These are phyloP conservation scores for Chaetomium sp. DNA, from an alignment of 2,329 filamentous ascomycete species.

Conservation along the genomic window DNA sequence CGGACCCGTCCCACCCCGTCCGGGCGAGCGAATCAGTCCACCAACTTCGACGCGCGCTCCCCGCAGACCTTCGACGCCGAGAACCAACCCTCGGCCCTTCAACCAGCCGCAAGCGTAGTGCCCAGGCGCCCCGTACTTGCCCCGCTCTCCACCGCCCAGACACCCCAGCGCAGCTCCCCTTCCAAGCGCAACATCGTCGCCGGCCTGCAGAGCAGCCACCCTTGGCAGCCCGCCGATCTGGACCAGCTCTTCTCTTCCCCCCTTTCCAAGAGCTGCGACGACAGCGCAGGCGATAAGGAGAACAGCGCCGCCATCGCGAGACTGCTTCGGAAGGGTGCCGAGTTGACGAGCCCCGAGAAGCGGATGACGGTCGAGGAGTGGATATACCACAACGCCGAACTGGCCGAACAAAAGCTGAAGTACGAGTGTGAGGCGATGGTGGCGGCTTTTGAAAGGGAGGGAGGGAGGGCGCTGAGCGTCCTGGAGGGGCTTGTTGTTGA, in stretches of 20 bases:
- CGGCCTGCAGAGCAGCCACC: slow-evolving; percentile 57
- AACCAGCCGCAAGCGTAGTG: slow-evolving; percentile 31
- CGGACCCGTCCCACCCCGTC: slow-evolving; percentile 46
- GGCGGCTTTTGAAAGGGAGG: slow-evolving; percentile 79
- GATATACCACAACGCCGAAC: slow-evolving; percentile 78
- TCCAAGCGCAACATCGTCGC: slow-evolving; percentile 62
- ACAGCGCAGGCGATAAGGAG: slow-evolving; percentile 50
- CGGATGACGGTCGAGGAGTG: slow-evolving; percentile 93
- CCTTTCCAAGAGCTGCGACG: not conserved
- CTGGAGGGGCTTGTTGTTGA: slow-evolving; percentile 72
- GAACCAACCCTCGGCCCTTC: slow-evolving; percentile 73
- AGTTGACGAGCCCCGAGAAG: slow-evolving; percentile 75
- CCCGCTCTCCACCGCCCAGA: slow-evolving; percentile 48
- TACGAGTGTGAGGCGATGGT: slow-evolving; percentile 83
- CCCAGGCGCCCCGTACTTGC: slow-evolving; percentile 53
- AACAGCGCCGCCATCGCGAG: slow-evolving; percentile 48
- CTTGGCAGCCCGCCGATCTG: slow-evolving; percentile 77
- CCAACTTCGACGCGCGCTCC: slow-evolving; percentile 64
- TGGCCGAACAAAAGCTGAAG: slow-evolving; percentile 78
- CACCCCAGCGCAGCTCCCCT: slow-evolving; percentile 57
- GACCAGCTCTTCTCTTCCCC: slow-evolving; percentile 65
- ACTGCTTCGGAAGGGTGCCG: slow-evolving; percentile 57
- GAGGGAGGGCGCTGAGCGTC: slow-evolving; percentile 72
- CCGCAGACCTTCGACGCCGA: slow-evolving; percentile 79
- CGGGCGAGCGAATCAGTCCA: slow-evolving; percentile 55